phyloP scores from a whole-genome alignment of 805 yeast species.

The Jamesozyma piceae region DNA sequence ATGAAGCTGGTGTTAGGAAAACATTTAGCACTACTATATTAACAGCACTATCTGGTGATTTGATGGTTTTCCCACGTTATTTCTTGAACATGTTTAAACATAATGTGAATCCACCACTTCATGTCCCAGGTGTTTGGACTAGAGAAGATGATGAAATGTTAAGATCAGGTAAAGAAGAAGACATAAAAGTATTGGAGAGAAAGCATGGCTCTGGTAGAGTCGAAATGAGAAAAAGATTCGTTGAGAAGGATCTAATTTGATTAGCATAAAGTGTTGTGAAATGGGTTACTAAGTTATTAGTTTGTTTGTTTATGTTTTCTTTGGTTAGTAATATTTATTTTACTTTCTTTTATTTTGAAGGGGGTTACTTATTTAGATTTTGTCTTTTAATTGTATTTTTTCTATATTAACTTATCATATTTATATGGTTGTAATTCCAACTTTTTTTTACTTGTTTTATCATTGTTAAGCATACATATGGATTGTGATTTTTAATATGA shows the following conservation, averaged over 20 bases:
- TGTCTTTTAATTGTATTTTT: too few relatives aligned
- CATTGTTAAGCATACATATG: too few relatives aligned
- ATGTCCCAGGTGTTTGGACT: slow-evolving; percentile 40
- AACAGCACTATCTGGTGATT: slow-evolving; percentile 38
- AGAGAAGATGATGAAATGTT: slow-evolving; percentile 35
- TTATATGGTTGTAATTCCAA: too few relatives aligned
- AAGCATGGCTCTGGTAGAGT: slow-evolving; percentile 36
- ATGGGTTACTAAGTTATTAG: too few relatives aligned
- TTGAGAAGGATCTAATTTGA: slow-evolving; percentile 29
- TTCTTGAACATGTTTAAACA: slow-evolving; percentile 34
- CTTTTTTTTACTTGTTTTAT: too few relatives aligned
- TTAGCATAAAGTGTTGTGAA: too few relatives aligned
- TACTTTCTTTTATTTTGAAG: background rate
- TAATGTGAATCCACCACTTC: slow-evolving; percentile 35
- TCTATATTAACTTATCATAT: too few relatives aligned
- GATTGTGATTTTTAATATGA: too few relatives aligned
- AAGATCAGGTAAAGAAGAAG: slow-evolving; percentile 29
- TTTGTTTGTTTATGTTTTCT: background rate
- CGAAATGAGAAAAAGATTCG: slow-evolving; percentile 34
- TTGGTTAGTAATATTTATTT: background rate
- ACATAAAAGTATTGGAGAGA: slow-evolving; percentile 27
- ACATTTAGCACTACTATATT: slow-evolving; percentile 36
- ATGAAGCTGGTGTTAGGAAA: slow-evolving; percentile 36
- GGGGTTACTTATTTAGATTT: too few relatives aligned
- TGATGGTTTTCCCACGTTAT: slow-evolving; percentile 35